These are phyloP conservation scores for Sophora flavescens DNA, from an alignment of 306 rosid genomes.

Conservation along the genomic window DNA sequence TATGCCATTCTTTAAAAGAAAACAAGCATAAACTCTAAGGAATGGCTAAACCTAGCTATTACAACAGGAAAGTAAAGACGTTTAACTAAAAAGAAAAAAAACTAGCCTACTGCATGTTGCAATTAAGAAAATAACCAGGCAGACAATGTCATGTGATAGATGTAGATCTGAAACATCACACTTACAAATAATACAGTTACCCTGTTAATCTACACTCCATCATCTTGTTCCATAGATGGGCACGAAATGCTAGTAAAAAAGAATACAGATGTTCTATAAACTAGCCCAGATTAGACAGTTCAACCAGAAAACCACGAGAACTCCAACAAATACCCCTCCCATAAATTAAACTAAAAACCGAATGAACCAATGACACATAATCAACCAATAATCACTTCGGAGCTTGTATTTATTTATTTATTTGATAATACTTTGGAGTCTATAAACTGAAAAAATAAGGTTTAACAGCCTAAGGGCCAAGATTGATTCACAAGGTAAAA, in stretches of 20 bases:
- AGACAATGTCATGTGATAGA: constrained; percentile 18
- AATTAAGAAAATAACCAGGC: constrained; percentile 44
- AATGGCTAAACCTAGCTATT: constrained; percentile 18
- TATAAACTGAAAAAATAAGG: background rate
- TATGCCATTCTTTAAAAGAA: background rate
- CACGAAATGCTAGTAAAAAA: background rate
- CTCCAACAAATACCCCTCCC: background rate
- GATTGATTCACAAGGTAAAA: constrained; percentile 14
- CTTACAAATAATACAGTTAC: background rate
- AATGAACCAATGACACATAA: background rate
- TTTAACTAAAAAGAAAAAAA: background rate
- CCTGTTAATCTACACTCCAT: background rate
- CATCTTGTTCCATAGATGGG: constrained; percentile 12
- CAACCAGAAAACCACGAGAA: background rate
- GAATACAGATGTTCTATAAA: background rate
- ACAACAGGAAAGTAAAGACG: background rate
- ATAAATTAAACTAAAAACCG: background rate
- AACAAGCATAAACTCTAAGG: constrained; percentile 17
- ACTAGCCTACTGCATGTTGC: constrained; percentile 39
- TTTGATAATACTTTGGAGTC: background rate
- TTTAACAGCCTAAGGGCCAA: background rate
- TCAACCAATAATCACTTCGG: background rate
- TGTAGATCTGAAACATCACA: background rate
- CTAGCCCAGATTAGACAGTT: background rate
- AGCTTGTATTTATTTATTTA: too few relatives aligned